phyloP scores from a whole-genome alignment of 306 rosid species.

The Clitoria ternatea region DNA sequence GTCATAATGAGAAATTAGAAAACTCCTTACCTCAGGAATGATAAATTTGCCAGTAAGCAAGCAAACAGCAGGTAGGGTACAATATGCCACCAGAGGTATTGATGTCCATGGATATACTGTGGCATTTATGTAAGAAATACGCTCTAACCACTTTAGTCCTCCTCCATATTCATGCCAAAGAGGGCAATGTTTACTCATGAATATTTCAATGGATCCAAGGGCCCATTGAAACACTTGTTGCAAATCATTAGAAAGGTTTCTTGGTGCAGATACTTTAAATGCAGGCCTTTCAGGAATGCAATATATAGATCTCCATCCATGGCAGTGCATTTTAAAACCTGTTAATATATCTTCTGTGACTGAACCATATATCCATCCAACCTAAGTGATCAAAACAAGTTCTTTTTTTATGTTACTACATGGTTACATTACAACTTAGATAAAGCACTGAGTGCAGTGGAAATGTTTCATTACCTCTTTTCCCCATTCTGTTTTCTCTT shows the following conservation, averaged over 20 bases:
- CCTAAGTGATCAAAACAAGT: constrained; percentile 30
- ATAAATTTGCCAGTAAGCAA: constrained; percentile 67
- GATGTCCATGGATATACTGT: constrained; percentile 69
- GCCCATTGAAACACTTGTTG: constrained; percentile 66
- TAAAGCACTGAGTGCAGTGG: background rate
- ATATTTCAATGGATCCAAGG: constrained; percentile 70
- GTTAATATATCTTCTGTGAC: constrained; percentile 63
- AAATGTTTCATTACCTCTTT: constrained; percentile 51
- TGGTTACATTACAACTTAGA: background rate
- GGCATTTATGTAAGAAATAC: constrained; percentile 63
- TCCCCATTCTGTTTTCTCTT: constrained; percentile 85
- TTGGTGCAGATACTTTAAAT: constrained; percentile 47
- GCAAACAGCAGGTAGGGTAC: constrained; percentile 70
- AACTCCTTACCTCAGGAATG: constrained; percentile 54
- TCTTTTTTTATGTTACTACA: background rate
- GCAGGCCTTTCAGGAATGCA: constrained; percentile 57
- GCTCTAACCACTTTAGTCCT: constrained; percentile 61
- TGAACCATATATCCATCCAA: constrained; percentile 86
- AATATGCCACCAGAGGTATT: constrained; percentile 64
- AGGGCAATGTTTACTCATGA: constrained; percentile 72
- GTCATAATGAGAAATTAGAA: background rate
- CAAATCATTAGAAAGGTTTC: constrained; percentile 48
- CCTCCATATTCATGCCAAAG: constrained; percentile 80
- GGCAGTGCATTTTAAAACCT: constrained; percentile 78
- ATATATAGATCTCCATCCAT: constrained; percentile 79